Evolutionary conservation across 2,329 filamentous ascomycete genomes (phyloP).

Genomic region (Westerdykella sp.): DNA sequence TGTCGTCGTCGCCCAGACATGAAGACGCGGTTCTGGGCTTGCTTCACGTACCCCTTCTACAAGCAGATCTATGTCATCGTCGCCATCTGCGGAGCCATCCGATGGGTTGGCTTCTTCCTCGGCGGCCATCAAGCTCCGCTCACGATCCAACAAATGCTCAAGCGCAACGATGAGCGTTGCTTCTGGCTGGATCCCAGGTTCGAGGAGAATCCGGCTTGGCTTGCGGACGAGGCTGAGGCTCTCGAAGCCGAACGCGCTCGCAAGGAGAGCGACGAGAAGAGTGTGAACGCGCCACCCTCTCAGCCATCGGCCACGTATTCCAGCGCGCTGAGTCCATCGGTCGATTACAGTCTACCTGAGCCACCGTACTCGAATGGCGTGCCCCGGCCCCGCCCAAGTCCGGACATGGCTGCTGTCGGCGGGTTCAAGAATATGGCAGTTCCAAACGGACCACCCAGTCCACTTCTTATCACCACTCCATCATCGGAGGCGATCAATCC

Average conservation of each 20-base stretch:
- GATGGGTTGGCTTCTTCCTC: slow-evolving; percentile 8
- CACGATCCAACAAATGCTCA: slow-evolving; percentile 12
- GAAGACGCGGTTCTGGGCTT: slow-evolving; percentile 10
- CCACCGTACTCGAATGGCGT: too few relatives aligned
- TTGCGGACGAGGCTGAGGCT: slow-evolving; percentile 10
- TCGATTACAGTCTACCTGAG: too few relatives aligned
- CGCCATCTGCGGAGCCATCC: slow-evolving; percentile 10
- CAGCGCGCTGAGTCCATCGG: too few relatives aligned
- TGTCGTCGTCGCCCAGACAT: slow-evolving; percentile 12
- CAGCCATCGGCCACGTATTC: too few relatives aligned
- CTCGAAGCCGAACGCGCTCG: neutral
- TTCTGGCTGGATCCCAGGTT: slow-evolving; percentile 16
- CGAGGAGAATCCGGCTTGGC: slow-evolving; percentile 9
- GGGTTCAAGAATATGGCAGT: too few relatives aligned
- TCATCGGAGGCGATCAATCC: too few relatives aligned
- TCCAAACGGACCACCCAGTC: too few relatives aligned
- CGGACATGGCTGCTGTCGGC: too few relatives aligned
- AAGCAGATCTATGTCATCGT: slow-evolving; percentile 13
- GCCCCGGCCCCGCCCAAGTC: too few relatives aligned
- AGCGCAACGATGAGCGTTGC: slow-evolving; percentile 8
- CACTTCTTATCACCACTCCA: too few relatives aligned
- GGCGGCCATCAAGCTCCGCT: slow-evolving; percentile 10
- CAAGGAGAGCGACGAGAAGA: too few relatives aligned
- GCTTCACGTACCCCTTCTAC: slow-evolving; percentile 9
- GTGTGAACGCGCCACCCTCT: too few relatives aligned